Base-by-base conservation (phyloP, 495 filamentous ascomycete species). In the Astrothelium subdiscretum region DNA sequence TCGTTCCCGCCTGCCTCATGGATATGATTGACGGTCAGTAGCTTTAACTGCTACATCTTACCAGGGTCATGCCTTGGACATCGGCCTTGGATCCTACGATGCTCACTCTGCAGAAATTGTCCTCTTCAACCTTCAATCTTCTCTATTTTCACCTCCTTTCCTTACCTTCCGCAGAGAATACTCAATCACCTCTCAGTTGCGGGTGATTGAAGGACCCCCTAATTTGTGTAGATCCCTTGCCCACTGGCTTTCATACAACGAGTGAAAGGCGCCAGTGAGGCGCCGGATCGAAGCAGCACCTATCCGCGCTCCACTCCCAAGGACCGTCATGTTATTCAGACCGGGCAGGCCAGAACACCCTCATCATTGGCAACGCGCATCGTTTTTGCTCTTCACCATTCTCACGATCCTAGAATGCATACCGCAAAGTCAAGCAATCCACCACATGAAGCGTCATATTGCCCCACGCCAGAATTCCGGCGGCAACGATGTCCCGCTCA, bases 401-500 rank as follows among this genome's bases (percentile, higher is more conserved):
- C 42, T 48, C 42, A 18, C 42, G 6, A 22, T 48, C n/a, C 42
- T 48, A 12, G 11, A 48, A 48, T 48, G 42, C 42, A 20, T 20
- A 11, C 42, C 42, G 10, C 42, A 48, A 18, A 22, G 11, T 20
- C 42, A 62, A 26, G 59, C 59, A 27, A 15, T 62, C 8, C 63
- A 68, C 44, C 68, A 68, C 62, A 66, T 68, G 68, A 60, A 57
- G 31, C 22, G 58, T 11, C 18, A 29, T 24, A 31, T 38, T 11
- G 24, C 65, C 31, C 44, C 26, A 3, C 48, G 26, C 26, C 66
- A 63, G 5, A 61, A 70, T 35, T 18, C 8, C 22, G 44, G 68
- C 63, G 44, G 58, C 42, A 59, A 31, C 24, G 40, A 65, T 32
- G 68, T 63, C 3, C 71, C 74, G 12, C 65, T 76, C 31, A 62